A percentile compares a stretch with the other conserved stretches of the same genome.
phyloP scores from a whole-genome alignment of 805 yeast genomes.

The Dipodascus geniculatus region DNA sequence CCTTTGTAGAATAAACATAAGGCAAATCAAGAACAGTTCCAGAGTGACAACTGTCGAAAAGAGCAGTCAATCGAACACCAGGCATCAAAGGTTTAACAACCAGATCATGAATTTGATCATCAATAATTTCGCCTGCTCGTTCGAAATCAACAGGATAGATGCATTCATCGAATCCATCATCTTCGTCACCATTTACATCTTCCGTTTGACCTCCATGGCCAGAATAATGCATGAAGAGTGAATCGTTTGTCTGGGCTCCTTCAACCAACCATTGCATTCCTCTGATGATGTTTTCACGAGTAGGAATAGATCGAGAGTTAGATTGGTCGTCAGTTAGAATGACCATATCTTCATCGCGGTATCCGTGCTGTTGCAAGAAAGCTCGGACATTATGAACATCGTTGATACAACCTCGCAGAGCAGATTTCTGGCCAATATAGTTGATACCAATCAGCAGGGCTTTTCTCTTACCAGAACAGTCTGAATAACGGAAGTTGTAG shows the following conservation, averaged over 20 bases:
- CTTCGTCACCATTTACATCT: constrained; percentile 66
- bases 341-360: constrained; percentile 28
- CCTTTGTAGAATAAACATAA: constrained; percentile 69
- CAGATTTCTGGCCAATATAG: constrained; percentile 52
- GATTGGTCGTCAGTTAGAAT: constrained; percentile 31
- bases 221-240: constrained; percentile 70
- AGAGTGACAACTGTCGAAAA: constrained; percentile 80
- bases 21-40: constrained; percentile 78
- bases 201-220: constrained; percentile 76
- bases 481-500: constrained; percentile 45
- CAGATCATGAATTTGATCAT: constrained; percentile 61
- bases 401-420: constrained; percentile 68
- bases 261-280: constrained; percentile 77
- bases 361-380: constrained; percentile 31
- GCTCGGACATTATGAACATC: constrained; percentile 42
- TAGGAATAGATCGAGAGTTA: constrained; percentile 39
- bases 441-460: constrained; percentile 73
- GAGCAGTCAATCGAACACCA: constrained; percentile 68
- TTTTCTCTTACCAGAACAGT: constrained; percentile 60
- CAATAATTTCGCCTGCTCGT: constrained; percentile 53
- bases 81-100: constrained; percentile 58
- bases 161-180: constrained; percentile 59
- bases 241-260: constrained; percentile 65
- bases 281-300: constrained; percentile 53
- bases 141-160: constrained; percentile 68